Base-by-base conservation (phyloP, 1,139 yeast genomes). In the Yamadazyma triangularis region DNA sequence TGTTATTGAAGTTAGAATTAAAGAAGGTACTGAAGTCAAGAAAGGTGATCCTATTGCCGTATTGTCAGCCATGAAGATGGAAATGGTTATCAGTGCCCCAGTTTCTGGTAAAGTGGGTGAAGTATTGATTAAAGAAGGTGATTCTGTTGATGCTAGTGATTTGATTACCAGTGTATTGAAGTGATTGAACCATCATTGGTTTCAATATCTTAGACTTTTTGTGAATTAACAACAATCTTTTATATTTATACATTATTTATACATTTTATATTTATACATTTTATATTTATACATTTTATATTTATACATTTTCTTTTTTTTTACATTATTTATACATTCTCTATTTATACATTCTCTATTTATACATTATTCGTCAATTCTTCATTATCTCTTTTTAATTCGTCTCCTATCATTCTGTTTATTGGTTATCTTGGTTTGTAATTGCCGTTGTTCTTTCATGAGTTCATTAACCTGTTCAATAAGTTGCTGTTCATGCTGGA, bases 41-140 rank as follows among this genome's bases (percentile, higher is more conserved):
- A 91, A 89, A 77, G 98, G 99, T 45, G 96, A 91, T 56, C 93
- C 96, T 26, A 62, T 91, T 48, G 95, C 95, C 35, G 96, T 91
- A 19, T 73, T 91, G 53, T 80, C 93, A 54, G 98, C 99, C 44
- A 93, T 91, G 99, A 93, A 93, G 77, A 93, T 93, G 98, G 99
- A 91, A 70, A 91, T 91, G 97, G 95, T 91, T 32, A 89, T 91
- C 47, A 77, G 89, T 56, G 91, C 99, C 8, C 95, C 95, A 33
- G 81, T 77, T 40, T 72, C 82, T 38, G 99, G 98, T 56, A 77
- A 73, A 54, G 79, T 93, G 39, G 80, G 83, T 31, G 84, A 82
- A 19, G 72, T 91, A 23, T 56, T 72, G 35, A 82, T 88, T 44
- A 81, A 80, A 58, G 94, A 86, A 51, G 95, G 96, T 48, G 98